Evolutionary conservation across 1,139 yeast species (phyloP), one percentile per base, ranked within the genome.

Genomic region (Taphrina confusa): DNA sequence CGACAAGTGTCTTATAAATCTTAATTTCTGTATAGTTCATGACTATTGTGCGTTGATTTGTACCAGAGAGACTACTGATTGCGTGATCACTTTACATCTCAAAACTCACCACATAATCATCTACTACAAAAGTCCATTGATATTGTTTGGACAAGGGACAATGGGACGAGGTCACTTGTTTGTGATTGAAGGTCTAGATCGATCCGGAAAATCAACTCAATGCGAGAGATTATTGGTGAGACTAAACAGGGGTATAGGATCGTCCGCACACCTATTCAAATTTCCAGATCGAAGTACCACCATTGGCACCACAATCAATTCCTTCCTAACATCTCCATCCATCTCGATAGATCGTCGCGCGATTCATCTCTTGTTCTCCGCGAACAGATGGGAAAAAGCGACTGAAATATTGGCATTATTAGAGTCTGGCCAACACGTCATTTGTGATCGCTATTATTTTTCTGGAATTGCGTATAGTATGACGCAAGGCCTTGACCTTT

Each of bases 151-250:
- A 9, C 33, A 30, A 9, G 33, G 33, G 44, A 9, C 20, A 16
- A 23, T 25, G 31, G 14, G 31, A 11, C 27, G 52, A 33, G 52
- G 52, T 30, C 39, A 42, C 6, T 33, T 47, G 55, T 85, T 94
- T 25, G 80, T 89, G 4, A 78, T 94, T 3, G 99, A 94, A 72
- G 99, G 99, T 0, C 80, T 92, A 1, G 99, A 94, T 70, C 76
- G 98, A 57, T 85, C 97, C 0, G 99, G 99, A 0, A 94, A 94
- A 71, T 82, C 96, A 0, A 90, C 97, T 0, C 98, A 94, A 71
- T 85, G 92, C 2, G 74, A 74, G 2, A 4, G 8, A 1, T 67
- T 74, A 3, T 74, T 88, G 8, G 65, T 74, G 3, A 62, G 64
- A 1, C 33, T 40, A 12, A 30, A 20, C 28, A 2, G 39, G 16